These are phyloP conservation scores for Suillus subalutaceus DNA, from an alignment of 768 basidiomycete species.

Conservation along the genomic window DNA sequence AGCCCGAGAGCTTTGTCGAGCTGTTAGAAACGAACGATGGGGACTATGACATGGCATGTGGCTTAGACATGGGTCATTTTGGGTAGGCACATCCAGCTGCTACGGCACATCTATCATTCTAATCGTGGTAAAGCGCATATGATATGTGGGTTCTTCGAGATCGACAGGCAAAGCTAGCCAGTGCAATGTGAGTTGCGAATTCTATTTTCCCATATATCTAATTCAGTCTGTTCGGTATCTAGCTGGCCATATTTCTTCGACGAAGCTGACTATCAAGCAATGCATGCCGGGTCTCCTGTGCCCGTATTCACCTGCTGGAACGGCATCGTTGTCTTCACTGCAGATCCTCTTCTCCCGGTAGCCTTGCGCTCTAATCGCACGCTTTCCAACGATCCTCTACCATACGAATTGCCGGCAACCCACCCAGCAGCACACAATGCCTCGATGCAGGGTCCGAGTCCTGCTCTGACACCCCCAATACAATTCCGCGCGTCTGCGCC, in stretches of 20 bases:
- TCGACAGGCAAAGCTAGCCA: constrained; percentile 32
- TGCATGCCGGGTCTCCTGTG: constrained; percentile 41
- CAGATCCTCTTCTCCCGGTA: constrained; percentile 45
- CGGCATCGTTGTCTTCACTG: constrained; percentile 43
- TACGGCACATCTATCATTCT: neutral
- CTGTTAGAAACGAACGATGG: constrained; percentile 40
- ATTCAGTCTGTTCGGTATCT: constrained; percentile 3
- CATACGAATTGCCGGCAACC: constrained; percentile 28
- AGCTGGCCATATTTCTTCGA: constrained; percentile 49
- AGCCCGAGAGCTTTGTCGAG: constrained; percentile 43
- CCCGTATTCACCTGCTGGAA: constrained; percentile 52
- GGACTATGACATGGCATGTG: constrained; percentile 47
- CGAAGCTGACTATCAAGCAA: constrained; percentile 35
- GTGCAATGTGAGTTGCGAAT: constrained; percentile 9
- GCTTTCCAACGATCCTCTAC: constrained; percentile 35
- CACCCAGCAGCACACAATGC: constrained; percentile 31
- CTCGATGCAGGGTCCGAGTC: constrained; percentile 23
- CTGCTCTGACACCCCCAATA: constrained; percentile 36
- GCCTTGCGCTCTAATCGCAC: constrained; percentile 39
- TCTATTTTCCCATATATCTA: neutral
- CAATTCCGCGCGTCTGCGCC: constrained; percentile 32
- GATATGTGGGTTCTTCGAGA: constrained; percentile 43
- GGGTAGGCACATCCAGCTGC: constrained; percentile 25
- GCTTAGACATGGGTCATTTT: constrained; percentile 39
- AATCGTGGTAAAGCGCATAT: constrained; percentile 29